Conservation (phyloP, 148 eudicot genomes). For the Rhododendron ovatum region DNA sequence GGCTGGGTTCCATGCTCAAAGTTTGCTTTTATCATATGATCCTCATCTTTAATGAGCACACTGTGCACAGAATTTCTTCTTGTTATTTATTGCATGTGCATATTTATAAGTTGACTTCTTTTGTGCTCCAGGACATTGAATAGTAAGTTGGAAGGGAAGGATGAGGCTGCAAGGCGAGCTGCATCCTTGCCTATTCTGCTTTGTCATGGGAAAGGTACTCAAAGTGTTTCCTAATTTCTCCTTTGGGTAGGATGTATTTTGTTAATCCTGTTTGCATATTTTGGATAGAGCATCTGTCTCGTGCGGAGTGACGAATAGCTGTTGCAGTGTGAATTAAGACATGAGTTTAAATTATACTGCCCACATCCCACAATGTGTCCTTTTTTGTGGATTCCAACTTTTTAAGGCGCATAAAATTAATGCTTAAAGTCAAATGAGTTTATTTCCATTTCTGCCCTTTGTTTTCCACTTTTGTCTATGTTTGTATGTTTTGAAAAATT, state of each 20-base stretch:
- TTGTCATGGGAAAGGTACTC: conserved; percentile 86
- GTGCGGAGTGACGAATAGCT: background rate
- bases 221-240: background rate
- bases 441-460: background rate
- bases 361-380: background rate
- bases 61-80: background rate
- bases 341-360: background rate
- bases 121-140: conserved; percentile 46
- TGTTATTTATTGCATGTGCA: background rate
- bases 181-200: conserved; percentile 78
- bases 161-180: conserved; percentile 67
- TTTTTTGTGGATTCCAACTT: background rate
- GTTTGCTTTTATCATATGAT: conserved; percentile 35
- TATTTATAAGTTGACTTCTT: background rate
- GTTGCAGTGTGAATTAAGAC: background rate
- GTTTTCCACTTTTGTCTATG: background rate
- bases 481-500: background rate
- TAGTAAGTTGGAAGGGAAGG: conserved; percentile 37
- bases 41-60: background rate
- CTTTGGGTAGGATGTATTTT: background rate
- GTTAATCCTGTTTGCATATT: background rate
- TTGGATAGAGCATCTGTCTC: background rate
- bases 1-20: conserved; percentile 96
- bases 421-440: background rate
- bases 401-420: background rate